Evolutionary conservation across 805 yeast species (phyloP), one percentile per base, ranked within the genome.

Genomic region (Nakazawaea peltata): DNA sequence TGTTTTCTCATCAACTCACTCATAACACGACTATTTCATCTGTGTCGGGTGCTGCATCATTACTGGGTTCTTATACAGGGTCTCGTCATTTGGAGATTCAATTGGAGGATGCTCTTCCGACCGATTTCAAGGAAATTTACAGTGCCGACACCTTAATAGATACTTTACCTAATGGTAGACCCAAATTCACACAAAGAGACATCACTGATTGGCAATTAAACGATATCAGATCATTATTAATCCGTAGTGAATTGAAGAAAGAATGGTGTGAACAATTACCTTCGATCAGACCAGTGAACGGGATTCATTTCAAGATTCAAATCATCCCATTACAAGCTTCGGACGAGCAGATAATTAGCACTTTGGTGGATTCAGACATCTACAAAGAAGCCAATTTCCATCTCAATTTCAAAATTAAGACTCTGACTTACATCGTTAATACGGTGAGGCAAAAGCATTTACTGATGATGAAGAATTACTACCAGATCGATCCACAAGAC

Each of bases 181-280:
- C 84, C 10, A 51, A 57, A 18, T 79, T 77, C 54, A 77, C 85
- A 0, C 71, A 69, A 41, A 59, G 86, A 35, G 74, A 71, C 12
- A 59, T 81, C 27, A 58, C 75, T 18, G 81, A 79, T 51, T 81
- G 90, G 90, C 77, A 71, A 32, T 49, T 77, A 33, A 81, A 81
- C 52, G 88, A 80, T 50, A 58, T 77, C 14, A 59, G 90, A 29
- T 76, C 86, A 2, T 53, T 80, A 19, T 56, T 81, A 25, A 75
- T 81, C 19, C 62, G 77, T 16, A 69, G 65, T 22, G 56, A 51
- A 18, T 44, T 71, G 26, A 58, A 56, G 33, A 74, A 74, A 4
- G 77, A 71, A 46, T 80, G 86, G 85, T 57, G 63, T 12, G 60
- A 61, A 6, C 60, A 57, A 37, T 38, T 77, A 5, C 85, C 84